Base-by-base conservation (phyloP, 805 yeast species). In the Starmerella bacillaris region DNA sequence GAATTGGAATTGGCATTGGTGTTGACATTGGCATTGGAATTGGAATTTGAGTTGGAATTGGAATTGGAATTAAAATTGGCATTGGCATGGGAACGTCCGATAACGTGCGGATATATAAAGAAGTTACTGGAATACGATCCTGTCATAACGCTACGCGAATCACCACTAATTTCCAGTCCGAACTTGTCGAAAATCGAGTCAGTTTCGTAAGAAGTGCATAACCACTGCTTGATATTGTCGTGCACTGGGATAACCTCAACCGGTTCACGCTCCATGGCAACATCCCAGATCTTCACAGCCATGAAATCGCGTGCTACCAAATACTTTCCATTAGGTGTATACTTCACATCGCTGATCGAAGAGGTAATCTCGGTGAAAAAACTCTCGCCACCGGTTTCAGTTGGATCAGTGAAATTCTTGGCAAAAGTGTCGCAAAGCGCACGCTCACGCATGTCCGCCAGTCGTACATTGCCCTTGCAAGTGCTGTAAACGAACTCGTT, bases 101-200 rank as follows among this genome's bases (percentile, higher is more conserved):
- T 53, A 4, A 75, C 86, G 55, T 84, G 72, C 36, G 95, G 96
- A 59, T 83, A 89, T 46, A 89, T 80, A 92, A 82, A 80, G 55
- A 92, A 89, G 61, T 84, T 84, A 61, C 86, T 89, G 60, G 84
- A 82, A 64, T 89, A 89, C 27, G 94, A 78, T 36, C 99, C 99
- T 11, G 98, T 84, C 86, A 89, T 80, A 40, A 89, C 74, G 40
- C 83, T 72, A 53, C 74, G 72, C 50, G 80, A 78, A 60, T 92
- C 95, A 26, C 96, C 98, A 47, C 83, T 70, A 53, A 89, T 83
- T 48, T 75, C 89, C 42, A 84, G 94, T 64, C 89, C 98, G 58
- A 89, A 89, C 64, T 89, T 92, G 64, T 89, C 98, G 60, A 89
- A 89, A 38, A 89, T 89, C 31, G 96, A 93, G 61, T 89, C 99